Conservation (phyloP, 2,329 filamentous ascomycete species). For the Dendryphion nanum region DNA sequence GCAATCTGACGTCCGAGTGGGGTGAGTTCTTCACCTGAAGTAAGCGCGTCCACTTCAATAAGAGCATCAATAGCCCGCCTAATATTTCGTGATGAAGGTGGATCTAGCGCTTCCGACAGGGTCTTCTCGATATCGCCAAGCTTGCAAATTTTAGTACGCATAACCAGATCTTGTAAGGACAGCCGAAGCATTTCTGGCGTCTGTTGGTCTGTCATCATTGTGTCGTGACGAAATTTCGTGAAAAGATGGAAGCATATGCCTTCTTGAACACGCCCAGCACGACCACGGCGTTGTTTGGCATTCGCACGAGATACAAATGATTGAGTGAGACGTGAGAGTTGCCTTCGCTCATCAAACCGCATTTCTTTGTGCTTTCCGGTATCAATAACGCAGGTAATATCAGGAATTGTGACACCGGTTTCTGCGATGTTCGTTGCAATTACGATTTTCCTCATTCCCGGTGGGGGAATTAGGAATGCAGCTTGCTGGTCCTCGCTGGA, state of each 20-base stretch:
- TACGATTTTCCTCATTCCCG: conserved; percentile 85
- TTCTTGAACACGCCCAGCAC: conserved; percentile 92
- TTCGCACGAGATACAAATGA: conserved; percentile 95
- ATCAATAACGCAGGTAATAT: conserved; percentile 95
- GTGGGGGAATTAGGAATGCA: conserved; percentile 82
- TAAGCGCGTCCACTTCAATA: conserved; percentile 88
- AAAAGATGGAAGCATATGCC: conserved; percentile 96
- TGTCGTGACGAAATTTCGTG: conserved; percentile 84
- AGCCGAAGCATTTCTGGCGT: conserved; percentile 94
- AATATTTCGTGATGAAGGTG: conserved; percentile 89
- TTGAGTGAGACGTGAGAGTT: conserved; percentile 86
- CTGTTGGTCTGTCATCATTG: conserved; percentile 82
- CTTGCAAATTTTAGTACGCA: conserved; percentile 96
- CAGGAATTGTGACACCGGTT: conserved; percentile 96
- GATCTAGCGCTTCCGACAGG: conserved; percentile 81
- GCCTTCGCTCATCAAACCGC: conserved; percentile 90
- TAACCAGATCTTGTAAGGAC: conserved; percentile 90
- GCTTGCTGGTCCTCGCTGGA: conserved; percentile 95
- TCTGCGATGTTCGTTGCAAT: conserved; percentile 98
- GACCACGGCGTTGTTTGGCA: conserved; percentile 88
- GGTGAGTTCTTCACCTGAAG: conserved; percentile 77
- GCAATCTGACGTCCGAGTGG: conserved; percentile 83
- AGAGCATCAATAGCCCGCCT: conserved; percentile 88
- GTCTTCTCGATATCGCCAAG: conserved; percentile 91
- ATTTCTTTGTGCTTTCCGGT: conserved; percentile 97